Base-by-base conservation (phyloP, 495 filamentous ascomycete species). In the Aspergillus wentii region DNA sequence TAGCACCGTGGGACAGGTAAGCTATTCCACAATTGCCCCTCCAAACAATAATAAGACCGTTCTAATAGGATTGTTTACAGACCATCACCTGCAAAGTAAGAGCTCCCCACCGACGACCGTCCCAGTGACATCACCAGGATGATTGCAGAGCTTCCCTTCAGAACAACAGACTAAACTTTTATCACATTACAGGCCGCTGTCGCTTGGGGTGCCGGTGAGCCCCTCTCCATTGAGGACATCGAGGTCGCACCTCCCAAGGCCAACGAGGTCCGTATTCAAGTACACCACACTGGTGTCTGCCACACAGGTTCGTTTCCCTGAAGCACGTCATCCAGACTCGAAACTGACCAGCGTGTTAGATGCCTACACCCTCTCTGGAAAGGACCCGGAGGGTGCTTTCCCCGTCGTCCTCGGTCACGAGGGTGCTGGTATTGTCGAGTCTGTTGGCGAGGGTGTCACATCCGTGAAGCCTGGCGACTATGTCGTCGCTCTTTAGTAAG, bases 331-430 rank as follows among this genome's bases (percentile, higher is more conserved):
- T 6, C n/a, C 9, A 21, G 3, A n/a, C 10, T 36, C 14, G 17
- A 32, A 5, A n/a, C 18, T 38, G 14, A 31, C 36, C 14, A 13
- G 14, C 21, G 31, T 35, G 23, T 41, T n/a, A 88, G 92, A 98
- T 76, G 92, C 92, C 60, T 98, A 97, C 74, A 98, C 92, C 14
- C 76, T 98, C 43, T 96, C 91, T 14, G 92, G 92, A 43, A 95
- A 96, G 71, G 92, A 98, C 52, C 92, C 94, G 29, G 92, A 98
- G 69, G 92, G 92, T 47, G 92, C 94, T 23, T 98, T 98, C 74
- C 92, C 92, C 46, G 83, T 97, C 47, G 81, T 98, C 46, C 79
- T 96, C 25, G 92, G 92, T 33, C 92, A 98, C 68, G 92, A 98
- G 67, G 92, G 92, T 54, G 92, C 92, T 35, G 92, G 92, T 59